Evolutionary conservation across 139 green algal species (phyloP), one percentile per base, ranked within the genome.

Genomic region (Coelastrella sp.): DNA sequence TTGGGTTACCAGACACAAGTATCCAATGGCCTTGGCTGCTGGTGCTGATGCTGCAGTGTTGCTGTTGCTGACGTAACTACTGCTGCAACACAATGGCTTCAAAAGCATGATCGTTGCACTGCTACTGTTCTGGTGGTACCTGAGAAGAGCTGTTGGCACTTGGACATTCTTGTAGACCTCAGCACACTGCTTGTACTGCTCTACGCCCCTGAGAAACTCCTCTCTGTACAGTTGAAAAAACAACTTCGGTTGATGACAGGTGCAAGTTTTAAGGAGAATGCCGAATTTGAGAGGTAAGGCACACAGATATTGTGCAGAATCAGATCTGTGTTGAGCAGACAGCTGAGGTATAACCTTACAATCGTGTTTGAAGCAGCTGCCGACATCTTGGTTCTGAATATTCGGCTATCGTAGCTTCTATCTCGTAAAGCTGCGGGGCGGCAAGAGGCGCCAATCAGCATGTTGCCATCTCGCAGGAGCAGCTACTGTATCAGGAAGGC

Each of bases 381-480:
- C 73, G 66, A 11, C 63, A 75, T 6, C 11, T n/a, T 7, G 88
- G 49, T 20, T 83, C 24, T 19, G 56, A 56, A 22, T 58, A 90
- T 59, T 87, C 63, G 20, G 74, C 25, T 61, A 61, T n/a, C 15
- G 63, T 83, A 6, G 84, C 79, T 27, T 91, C 88, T 1, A 91
- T 74, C 66, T 91, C 88, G 24, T 84, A 91, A 8, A 87, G 19
- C 88, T 91, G 88, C 87, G 61, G 59, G 25, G 25, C 9, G 15
- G 7, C 78, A 83, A 24, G 12, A 6, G 49, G 15, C 7, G 49
- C 27, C n/a, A 49, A 83, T 81, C 74, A 81, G 74, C 74, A 59
- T 57, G 24, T 58, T 12, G 70, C 20, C 19, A 25, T 14, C 63
- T 72, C 3, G 63, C 12, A 17, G 63, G 12, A 17, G 63, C 12